Base-by-base conservation (phyloP, 345 rosid species). In the Gossypium sturtianum region DNA sequence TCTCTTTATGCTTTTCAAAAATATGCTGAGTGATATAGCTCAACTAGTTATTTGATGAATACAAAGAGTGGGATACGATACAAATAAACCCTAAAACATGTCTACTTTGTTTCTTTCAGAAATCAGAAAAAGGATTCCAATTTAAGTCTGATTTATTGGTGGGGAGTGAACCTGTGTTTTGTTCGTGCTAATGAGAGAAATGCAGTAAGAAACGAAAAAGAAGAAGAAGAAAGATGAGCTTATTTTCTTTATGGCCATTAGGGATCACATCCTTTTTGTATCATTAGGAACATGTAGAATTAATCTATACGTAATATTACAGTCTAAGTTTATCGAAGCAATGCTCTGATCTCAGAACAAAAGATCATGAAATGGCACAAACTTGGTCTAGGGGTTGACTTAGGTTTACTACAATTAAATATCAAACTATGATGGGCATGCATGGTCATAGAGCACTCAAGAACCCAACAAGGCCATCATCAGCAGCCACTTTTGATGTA, bases 401-500 rank as follows among this genome's bases (percentile, higher is more conserved):
- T 20, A 11, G 5, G 12, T 44, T 13, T 12, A 45, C 53, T 1
- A 22, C 8, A 10, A 20, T 10, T 66, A 66, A 65, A 1, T 43
- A 41, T 65, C 52, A 66, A 43, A 9, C 7, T n/a, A 66, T 12
- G 70, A 20, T 17, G 17, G 15, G 10, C 17, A 20, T 19, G 17
- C 34, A 20, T 22, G 71, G 54, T 45, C 27, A 20, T 66, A 22
- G 7, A 66, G 71, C 71, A 66, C 71, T 13, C 54, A 66, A 38
- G 22, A 34, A 38, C 44, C 2, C 4, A 44, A 22, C 29, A 43
- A 44, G 52, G 70, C 29, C 25, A 65, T 66, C 51, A 45, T 66
- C 70, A 66, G 71, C 71, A 47, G 51, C 54, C 53, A 66, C 54
- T 57, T n/a, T 66, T 20, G 71, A 45, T 22, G 11, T 66, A 20